phyloP scores from a whole-genome alignment of 176 grass and related monocot species.

The Aechmea fasciata region DNA sequence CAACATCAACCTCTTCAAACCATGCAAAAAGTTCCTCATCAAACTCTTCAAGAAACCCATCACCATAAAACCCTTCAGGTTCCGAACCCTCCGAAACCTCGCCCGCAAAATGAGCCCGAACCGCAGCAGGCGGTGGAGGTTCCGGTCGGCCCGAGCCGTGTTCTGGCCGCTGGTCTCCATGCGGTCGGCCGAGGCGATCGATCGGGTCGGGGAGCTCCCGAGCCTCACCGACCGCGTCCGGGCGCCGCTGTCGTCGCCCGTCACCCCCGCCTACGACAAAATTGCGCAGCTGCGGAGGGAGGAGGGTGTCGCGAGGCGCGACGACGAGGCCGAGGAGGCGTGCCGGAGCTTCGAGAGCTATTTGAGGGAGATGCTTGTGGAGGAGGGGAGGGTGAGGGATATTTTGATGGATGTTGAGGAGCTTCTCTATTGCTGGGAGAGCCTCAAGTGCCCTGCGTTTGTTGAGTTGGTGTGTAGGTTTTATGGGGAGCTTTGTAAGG shows the following conservation, averaged over 20 bases:
- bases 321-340: conserved; percentile 20
- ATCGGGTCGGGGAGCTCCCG: conserved; percentile 12
- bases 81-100: conserved; percentile 6
- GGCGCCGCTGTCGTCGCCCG: conserved; percentile 20
- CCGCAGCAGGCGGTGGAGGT: neutral
- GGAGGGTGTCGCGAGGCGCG: neutral
- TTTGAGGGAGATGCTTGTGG: conserved; percentile 34
- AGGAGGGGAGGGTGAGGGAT: conserved; percentile 39
- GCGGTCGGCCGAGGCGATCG: conserved; percentile 3
- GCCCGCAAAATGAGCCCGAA: conserved; percentile 5
- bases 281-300: neutral
- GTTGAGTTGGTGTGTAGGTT: conserved; percentile 25
- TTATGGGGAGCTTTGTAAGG: conserved; percentile 36
- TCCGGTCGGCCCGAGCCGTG: conserved; percentile 19
- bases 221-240: conserved; percentile 14
- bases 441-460: conserved; percentile 26
- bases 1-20: conserved; percentile 9
- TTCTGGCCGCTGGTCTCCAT: conserved; percentile 28
- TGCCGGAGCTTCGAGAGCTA: conserved; percentile 36
- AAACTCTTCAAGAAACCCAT: conserved; percentile 16
- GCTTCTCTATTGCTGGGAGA: conserved; percentile 25
- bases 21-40: conserved; percentile 19
- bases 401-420: conserved; percentile 41
- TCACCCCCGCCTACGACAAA: conserved; percentile 21
- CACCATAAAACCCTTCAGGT: conserved; percentile 9